Conservation (phyloP, 805 yeast genomes). For the Starmerella tilneyi region DNA sequence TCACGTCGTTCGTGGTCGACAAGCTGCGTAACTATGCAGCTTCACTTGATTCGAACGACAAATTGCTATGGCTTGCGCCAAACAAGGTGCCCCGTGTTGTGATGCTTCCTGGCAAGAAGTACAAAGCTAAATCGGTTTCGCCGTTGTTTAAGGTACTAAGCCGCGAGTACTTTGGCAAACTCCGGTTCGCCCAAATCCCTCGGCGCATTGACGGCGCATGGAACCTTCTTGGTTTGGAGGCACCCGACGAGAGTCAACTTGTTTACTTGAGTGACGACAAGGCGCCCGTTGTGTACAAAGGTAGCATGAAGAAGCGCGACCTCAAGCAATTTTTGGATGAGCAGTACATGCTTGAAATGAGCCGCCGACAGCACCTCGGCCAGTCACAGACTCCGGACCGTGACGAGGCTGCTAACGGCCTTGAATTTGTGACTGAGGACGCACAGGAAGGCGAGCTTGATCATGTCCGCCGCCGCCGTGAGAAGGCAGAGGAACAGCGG, state of each 20-base stretch:
- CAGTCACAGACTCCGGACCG: constrained; percentile 10
- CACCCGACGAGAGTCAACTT: constrained; percentile 25
- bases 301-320: constrained; percentile 25
- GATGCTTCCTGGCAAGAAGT: constrained; percentile 26
- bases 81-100: constrained; percentile 25
- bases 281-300: constrained; percentile 26
- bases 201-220: constrained; percentile 26
- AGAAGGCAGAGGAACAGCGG: constrained; percentile 12
- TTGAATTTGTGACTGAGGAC: constrained; percentile 25
- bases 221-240: constrained; percentile 23
- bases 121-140: constrained; percentile 26
- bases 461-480: constrained; percentile 17
- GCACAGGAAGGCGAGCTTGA: constrained; percentile 22
- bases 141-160: constrained; percentile 29
- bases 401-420: constrained; percentile 23
- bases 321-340: constrained; percentile 26
- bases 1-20: constrained; percentile 26
- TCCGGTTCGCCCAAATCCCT: constrained; percentile 27
- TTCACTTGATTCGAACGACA: constrained; percentile 20
- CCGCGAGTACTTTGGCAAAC: constrained; percentile 27
- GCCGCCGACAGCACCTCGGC: constrained; percentile 18
- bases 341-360: constrained; percentile 25
- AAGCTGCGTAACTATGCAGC: constrained; percentile 29
- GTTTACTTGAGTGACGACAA: constrained; percentile 25
- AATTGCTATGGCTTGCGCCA: constrained; percentile 26